Base-by-base conservation (phyloP, 306 rosid species). In the Crataegus laevigata region DNA sequence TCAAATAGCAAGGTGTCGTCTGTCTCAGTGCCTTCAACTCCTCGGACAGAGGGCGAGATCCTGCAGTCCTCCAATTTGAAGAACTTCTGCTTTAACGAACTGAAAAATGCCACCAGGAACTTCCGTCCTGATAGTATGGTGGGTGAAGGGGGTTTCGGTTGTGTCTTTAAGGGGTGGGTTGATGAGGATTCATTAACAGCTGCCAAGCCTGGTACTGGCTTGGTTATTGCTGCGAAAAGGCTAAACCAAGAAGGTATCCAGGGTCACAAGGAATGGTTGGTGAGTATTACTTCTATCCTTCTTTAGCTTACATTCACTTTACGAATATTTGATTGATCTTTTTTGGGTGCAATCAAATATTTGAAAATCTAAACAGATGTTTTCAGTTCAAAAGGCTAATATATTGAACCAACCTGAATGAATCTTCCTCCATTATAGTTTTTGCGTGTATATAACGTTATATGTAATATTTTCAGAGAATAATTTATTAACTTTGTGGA, bases 181-280 rank as follows among this genome's bases (percentile, higher is more conserved):
- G 99, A 96, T 85, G 98, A 89, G 84, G 84, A 88, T 43, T 58
- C 93, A 55, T 88, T 90, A 12, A 82, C 81, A 40, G 93, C 98
- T 26, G 87, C 87, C 77, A 96, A 66, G 85, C 94, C 99, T 10
- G 96, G 99, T 47, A 90, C 88, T 26, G 99, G 99, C 64, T 69
- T 85, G 64, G 89, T 96, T 81, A 92, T 96, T 78, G 99, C 99
- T 38, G 99, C 82, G 17, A 96, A 96, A 87, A 91, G 85, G 87
- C 98, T 90, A 70, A 96, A 96, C 85, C 99, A 90, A 83, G 99
- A 96, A 83, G 91, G 99, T 79, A 74, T 81, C 5, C 99, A 96
- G 81, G 99, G 99, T 76, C 99, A 96, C 89, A 89, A 84, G 82
- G 99, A 96, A 82, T 96, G 99, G 99, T 69, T 96, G 98, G 99